Conservation (phyloP, 441 rosid species). For the Eutrema salsugineum region DNA sequence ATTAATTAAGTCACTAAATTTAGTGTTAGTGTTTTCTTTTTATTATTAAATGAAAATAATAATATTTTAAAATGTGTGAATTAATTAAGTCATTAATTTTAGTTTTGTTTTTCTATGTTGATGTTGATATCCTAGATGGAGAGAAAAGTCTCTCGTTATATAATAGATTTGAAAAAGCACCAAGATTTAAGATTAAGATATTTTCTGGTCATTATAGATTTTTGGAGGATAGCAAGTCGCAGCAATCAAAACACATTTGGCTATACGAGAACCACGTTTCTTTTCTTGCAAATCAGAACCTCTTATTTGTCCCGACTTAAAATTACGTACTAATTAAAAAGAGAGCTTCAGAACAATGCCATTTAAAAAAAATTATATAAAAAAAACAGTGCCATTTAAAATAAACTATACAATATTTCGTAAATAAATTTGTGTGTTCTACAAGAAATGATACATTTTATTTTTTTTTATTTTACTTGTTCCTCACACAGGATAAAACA, state of each 20-base stretch:
- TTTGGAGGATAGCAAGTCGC: constrained; percentile 13
- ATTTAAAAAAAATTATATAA: neutral
- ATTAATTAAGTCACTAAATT: too few relatives aligned
- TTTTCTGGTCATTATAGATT: neutral
- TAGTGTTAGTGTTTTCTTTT: too few relatives aligned
- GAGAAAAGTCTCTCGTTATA: too few relatives aligned
- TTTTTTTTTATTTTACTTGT: constrained; percentile 6
- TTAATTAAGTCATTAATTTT: too few relatives aligned
- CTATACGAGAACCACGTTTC: constrained; percentile 27
- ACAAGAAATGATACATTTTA: constrained; percentile 17
- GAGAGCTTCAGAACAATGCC: neutral
- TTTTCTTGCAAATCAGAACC: constrained; percentile 23
- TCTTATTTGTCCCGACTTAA: constrained; percentile 2
- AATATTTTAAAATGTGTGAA: too few relatives aligned
- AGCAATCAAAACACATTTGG: constrained; percentile 20
- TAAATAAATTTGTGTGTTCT: constrained; percentile 14
- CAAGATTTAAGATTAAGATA: neutral
- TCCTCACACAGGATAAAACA: constrained; percentile 3
- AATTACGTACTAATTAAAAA: neutral
- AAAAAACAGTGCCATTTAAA: neutral
- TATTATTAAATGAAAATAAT: too few relatives aligned
- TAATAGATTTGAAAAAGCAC: too few relatives aligned
- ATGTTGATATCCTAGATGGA: too few relatives aligned
- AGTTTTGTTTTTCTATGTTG: too few relatives aligned
- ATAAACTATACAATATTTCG: neutral